Percentiles rank a stretch among this genome's conserved stretches.
Evolutionary conservation across 2,329 filamentous ascomycete species (phyloP).

Genomic region (Penicillium expansum): DNA sequence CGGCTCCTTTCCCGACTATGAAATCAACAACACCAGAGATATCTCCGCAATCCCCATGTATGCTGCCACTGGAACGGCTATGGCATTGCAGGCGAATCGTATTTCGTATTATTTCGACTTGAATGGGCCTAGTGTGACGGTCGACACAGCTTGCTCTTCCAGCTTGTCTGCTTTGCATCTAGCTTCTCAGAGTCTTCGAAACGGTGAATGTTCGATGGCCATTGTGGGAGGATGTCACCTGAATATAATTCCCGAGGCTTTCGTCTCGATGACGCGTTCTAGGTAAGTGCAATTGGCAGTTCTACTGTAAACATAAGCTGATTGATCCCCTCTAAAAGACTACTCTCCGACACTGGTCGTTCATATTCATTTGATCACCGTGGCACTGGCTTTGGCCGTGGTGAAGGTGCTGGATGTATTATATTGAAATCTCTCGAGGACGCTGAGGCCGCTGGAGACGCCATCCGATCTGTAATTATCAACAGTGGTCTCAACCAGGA

Average conservation of each 20-base stretch:
- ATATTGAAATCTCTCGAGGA: conserved; percentile 27
- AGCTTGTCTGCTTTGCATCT: conserved; percentile 28
- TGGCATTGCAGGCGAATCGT: conserved; percentile 27
- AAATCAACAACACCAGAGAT: conserved; percentile 23
- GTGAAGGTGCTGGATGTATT: conserved; percentile 35
- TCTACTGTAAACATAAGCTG: background rate
- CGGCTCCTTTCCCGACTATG: conserved; percentile 24
- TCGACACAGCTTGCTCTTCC: conserved; percentile 33
- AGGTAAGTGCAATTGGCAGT: conserved; percentile 10
- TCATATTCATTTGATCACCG: conserved; percentile 28
- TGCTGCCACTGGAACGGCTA: conserved; percentile 22
- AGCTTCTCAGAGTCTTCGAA: conserved; percentile 25
- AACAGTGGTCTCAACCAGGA: conserved; percentile 25
- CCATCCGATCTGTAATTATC: conserved; percentile 21
- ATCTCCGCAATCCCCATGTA: conserved; percentile 23
- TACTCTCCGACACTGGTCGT: conserved; percentile 25
- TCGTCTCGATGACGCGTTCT: conserved; percentile 24
- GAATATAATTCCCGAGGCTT: conserved; percentile 25
- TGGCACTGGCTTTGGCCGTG: conserved; percentile 32
- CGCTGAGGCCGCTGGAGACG: conserved; percentile 26
- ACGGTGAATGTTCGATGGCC: conserved; percentile 25
- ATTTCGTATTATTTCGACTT: conserved; percentile 33
- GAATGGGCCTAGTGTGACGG: conserved; percentile 28
- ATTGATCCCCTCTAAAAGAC: conserved; percentile 3
- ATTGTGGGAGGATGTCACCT: conserved; percentile 30